Evolutionary conservation across 1,139 yeast genomes (phyloP), one percentile per base, ranked within the genome.

Genomic region (Barnettozyma hawaiiensis): DNA sequence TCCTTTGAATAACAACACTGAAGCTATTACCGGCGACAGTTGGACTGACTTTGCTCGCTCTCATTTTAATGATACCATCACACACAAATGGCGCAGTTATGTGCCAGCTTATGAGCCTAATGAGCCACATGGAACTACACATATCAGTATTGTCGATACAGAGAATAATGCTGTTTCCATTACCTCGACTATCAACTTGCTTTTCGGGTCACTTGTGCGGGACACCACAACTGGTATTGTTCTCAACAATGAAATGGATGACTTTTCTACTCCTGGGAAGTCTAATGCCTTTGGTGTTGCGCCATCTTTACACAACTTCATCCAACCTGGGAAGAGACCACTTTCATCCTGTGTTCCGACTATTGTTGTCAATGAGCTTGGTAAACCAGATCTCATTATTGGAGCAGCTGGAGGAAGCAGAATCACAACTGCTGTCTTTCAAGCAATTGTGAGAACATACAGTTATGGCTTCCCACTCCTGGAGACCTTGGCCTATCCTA

Each of bases 331-430:
- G 47, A 84, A 84, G 56, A 70, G 97, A 47, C 97, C 98, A 4
- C 66, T 90, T 35, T 85, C 95, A 7, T 86, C 96, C 2, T 76
- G 85, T 20, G 74, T 85, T 1, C 97, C 97, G 2, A 73, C 87
- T 0, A 76, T 89, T 28, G 67, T 87, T 1, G 66, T 76, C 16
- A 73, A 77, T 47, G 69, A 70, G 61, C 65, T 48, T 64, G 75
- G 58, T 27, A 53, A 53, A 14, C 78, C 85, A 0, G 87, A 83
- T 53, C 60, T 86, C 36, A 75, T 84, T 3, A 73, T 90, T 48
- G 97, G 97, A 1, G 95, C 96, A 0, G 94, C 97, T 1, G 97
- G 98, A 8, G 97, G 97, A 0, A 83, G 95, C 14, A 70, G 95
- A 46, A 92, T 92, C 42, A 72, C 85, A n/a, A 86, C 96, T 0